These are phyloP conservation scores for Rosa hybrid DNA, from an alignment of 331 rosid genomes.

Conservation along the genomic window DNA sequence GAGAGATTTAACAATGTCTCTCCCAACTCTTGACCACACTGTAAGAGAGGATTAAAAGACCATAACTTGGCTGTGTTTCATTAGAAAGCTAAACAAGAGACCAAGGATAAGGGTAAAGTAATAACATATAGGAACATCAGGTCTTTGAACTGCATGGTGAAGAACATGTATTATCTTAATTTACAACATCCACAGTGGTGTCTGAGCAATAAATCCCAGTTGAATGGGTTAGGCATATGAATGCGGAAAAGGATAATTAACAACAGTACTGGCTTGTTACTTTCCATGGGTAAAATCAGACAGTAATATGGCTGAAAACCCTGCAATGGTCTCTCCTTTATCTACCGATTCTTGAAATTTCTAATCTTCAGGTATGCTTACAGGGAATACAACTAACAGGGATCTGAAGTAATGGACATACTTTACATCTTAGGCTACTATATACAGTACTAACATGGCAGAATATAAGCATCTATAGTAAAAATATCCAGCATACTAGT, in stretches of 20 bases:
- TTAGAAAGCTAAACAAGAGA: neutral
- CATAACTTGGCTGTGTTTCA: neutral
- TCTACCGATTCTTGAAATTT: neutral
- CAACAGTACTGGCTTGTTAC: neutral
- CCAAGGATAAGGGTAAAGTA: neutral
- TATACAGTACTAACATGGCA: neutral
- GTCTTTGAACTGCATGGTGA: neutral
- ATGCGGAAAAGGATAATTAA: neutral
- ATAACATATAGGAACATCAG: neutral
- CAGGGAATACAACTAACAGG: neutral
- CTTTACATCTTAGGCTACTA: neutral
- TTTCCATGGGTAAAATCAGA: neutral
- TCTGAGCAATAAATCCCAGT: neutral
- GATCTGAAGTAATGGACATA: neutral
- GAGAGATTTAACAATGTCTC: conserved; percentile 76
- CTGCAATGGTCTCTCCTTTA: neutral
- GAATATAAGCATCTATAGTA: neutral
- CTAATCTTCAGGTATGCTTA: neutral
- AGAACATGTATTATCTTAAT: neutral
- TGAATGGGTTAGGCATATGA: neutral
- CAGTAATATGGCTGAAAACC: neutral
- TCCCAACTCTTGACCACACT: conserved; percentile 94
- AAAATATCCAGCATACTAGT: neutral
- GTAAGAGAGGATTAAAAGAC: conserved; percentile 26
- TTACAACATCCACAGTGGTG: neutral